Conservation (phyloP, 2,329 filamentous ascomycete species). For the Mariannaea sp. region DNA sequence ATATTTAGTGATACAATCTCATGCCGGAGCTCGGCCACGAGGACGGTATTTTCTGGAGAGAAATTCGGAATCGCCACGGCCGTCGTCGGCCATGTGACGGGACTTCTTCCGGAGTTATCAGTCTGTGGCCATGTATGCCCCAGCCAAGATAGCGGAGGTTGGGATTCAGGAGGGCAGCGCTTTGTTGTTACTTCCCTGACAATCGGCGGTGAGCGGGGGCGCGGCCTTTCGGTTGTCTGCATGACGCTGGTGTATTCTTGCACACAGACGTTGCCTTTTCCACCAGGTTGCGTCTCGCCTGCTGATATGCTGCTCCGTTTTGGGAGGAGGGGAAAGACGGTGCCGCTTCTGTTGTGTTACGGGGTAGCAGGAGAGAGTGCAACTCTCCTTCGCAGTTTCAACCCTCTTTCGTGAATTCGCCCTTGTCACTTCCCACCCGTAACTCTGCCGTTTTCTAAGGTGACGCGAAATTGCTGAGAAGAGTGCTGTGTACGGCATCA, state of each 20-base stretch:
- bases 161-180: slow-evolving; percentile 11
- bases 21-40: slow-evolving; percentile 20
- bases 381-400: slow-evolving; percentile 6
- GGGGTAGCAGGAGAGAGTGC: slow-evolving; percentile 14
- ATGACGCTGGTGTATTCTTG: slow-evolving; percentile 15
- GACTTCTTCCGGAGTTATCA: slow-evolving; percentile 8
- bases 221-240: slow-evolving; percentile 10
- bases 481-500: not conserved
- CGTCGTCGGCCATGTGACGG: slow-evolving; percentile 12
- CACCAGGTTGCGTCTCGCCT: slow-evolving; percentile 21
- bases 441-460: too few relatives aligned
- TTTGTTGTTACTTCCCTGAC: slow-evolving; percentile 11
- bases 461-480: not conserved
- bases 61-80: slow-evolving; percentile 15
- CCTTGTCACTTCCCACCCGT: not conserved
- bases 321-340: slow-evolving; percentile 3
- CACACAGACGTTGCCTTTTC: slow-evolving; percentile 23
- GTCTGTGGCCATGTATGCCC: slow-evolving; percentile 1
- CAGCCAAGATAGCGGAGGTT: slow-evolving; percentile 17
- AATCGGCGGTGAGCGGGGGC: slow-evolving; percentile 27
- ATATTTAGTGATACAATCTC: slow-evolving; percentile 13
- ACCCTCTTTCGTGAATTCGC: not conserved
- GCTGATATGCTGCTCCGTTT: slow-evolving; percentile 14
- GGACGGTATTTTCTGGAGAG: slow-evolving; percentile 18
- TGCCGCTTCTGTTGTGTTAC: slow-evolving; percentile 15